Percentiles rank a stretch among this genome's conserved stretches.
These are phyloP conservation scores for Trichoderma atroviride DNA, from an alignment of 2,329 filamentous ascomycete genomes.

Conservation along the genomic window DNA sequence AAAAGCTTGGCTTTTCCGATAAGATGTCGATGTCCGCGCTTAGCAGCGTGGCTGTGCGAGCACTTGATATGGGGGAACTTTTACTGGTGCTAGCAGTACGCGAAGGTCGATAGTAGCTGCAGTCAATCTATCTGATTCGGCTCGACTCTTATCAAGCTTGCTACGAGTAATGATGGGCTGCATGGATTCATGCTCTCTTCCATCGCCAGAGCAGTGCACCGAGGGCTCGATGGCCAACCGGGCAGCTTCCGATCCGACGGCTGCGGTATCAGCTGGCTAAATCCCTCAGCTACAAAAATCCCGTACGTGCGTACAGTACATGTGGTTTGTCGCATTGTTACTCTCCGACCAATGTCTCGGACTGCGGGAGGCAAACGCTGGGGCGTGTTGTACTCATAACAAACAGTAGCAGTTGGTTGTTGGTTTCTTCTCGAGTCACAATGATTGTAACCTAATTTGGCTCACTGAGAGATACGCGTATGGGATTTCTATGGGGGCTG, in stretches of 20 bases:
- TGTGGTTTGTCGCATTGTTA: background rate
- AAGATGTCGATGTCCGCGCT: conserved; percentile 22
- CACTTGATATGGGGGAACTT: background rate
- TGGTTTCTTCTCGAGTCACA: background rate
- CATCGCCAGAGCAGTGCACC: background rate
- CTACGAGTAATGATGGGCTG: background rate
- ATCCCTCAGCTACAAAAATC: background rate
- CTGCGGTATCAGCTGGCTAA: background rate
- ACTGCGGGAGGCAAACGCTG: background rate
- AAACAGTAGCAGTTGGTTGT: background rate
- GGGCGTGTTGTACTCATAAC: background rate
- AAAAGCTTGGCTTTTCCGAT: conserved; percentile 22
- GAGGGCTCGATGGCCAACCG: background rate
- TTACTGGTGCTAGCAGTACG: background rate
- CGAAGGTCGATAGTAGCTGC: background rate
- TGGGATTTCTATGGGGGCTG: background rate
- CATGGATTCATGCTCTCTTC: background rate
- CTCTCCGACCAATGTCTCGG: background rate
- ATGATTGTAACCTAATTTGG: background rate
- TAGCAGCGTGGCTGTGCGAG: conserved; percentile 5
- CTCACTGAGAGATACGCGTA: background rate
- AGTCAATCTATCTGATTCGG: background rate
- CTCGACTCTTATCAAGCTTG: background rate
- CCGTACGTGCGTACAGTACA: too few relatives aligned
- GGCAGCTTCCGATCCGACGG: background rate